A percentile compares a stretch with the other conserved stretches of the same genome.
phyloP scores from a whole-genome alignment of 1,284 basidiomycete genomes.

The Cutaneotrichosporon dermatis region DNA sequence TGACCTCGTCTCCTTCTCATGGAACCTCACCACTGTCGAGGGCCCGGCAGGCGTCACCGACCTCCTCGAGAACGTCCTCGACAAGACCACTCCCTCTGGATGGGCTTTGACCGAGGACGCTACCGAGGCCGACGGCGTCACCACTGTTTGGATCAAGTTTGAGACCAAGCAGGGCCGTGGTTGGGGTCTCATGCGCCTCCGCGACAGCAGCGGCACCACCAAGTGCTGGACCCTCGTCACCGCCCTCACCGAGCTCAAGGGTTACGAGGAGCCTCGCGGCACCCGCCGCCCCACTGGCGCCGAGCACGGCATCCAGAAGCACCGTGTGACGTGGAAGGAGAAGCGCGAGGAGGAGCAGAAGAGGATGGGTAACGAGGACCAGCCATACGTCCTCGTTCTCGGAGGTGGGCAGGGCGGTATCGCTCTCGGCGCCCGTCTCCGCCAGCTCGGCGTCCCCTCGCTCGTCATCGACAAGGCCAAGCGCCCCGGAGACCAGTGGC shows the following conservation, averaged over 20 bases:
- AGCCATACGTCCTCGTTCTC: constrained; percentile 27
- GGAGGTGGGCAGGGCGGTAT: constrained; percentile 29
- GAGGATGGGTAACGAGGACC: constrained; percentile 15
- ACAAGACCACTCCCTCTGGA: constrained; percentile 6
- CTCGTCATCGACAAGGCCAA: constrained; percentile 46
- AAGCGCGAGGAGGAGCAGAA: constrained; percentile 30
- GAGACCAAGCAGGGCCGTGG: constrained; percentile 49
- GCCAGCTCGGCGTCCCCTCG: constrained; percentile 42
- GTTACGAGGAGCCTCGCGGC: constrained; percentile 49
- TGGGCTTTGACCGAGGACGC: constrained; percentile 30
- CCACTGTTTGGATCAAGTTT: constrained; percentile 28
- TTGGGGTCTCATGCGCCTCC: constrained; percentile 25
- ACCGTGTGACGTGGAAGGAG: constrained; percentile 23
- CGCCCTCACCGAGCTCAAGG: constrained; percentile 56
- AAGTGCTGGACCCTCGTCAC: constrained; percentile 57
- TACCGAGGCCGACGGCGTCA: constrained; percentile 17
- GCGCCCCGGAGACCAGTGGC: constrained; percentile 48
- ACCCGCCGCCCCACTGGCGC: constrained; percentile 19
- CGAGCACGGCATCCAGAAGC: constrained; percentile 17
- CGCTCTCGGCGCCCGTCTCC: constrained; percentile 43
- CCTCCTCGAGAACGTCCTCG: constrained; percentile 10
- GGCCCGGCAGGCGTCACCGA: constrained; percentile 41
- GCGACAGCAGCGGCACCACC: constrained; percentile 55
- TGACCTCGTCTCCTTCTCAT: constrained; percentile 60
- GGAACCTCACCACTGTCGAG: constrained; percentile 61